Base-by-base conservation (phyloP, 805 yeast species). In the Hyphopichia homilentoma region DNA sequence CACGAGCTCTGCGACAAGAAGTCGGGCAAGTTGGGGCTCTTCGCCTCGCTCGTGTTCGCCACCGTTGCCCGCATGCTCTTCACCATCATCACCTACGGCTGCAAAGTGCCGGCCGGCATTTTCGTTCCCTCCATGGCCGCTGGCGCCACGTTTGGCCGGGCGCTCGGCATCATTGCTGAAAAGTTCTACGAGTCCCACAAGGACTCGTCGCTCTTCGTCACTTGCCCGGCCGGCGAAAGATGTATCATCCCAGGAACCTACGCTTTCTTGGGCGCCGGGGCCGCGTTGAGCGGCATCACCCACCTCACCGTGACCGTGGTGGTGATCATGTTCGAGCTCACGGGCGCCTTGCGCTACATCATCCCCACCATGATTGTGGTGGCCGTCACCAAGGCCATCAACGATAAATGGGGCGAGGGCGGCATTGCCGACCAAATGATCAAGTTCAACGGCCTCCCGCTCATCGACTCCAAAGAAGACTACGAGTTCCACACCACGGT, bases 371-470 rank as follows among this genome's bases (percentile, higher is more conserved):
- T 93, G 98, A 83, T 93, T 32, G 94, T 87, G 0, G 95, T 93
- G 2, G 90, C 95, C 1, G 75, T 81, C 7, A 89, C 97, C 2
- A 85, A 85, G 48, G 61, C 79, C 22, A 78, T 93, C n/a, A 76
- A 78, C 44, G 93, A 84, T 38, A 68, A 62, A 34, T 80, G 82
- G 67, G 95, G 95, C 2, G 66, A 73, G 16, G 77, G 78, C 0
- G 98, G 97, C 1, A 90, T 93, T 39, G 96, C 98, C 0, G 98
- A 93, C 52, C 94, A 87, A 57, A 89, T 89, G 85, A 88, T 94
- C 40, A 62, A 67, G 24, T 84, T 85, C 47, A 89, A 88, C 58
- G 96, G 96, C 0, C 68, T 85, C 29, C 98, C 99, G 0, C 76
- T 76, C 37, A 70, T 90, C 17, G 88, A 76, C 50, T 65, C 78